These are phyloP conservation scores for Notholithocarpus densiflorus DNA, from an alignment of 306 rosid species.

Conservation along the genomic window DNA sequence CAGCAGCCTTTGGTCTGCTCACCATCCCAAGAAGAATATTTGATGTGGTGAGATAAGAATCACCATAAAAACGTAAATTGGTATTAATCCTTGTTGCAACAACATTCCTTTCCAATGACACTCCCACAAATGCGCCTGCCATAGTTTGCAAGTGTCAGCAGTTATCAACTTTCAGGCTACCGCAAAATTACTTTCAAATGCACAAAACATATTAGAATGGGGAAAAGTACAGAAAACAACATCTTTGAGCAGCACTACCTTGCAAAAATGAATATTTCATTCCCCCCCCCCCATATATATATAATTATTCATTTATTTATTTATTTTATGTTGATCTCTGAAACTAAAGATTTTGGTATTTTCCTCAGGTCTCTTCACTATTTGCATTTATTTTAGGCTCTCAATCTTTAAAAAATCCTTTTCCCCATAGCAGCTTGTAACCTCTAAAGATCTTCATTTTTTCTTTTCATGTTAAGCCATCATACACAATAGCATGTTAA, in stretches of 20 bases:
- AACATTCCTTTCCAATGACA: slow-evolving; percentile 91
- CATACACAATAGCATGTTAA: too few relatives aligned
- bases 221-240: not conserved
- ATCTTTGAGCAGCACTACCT: not conserved
- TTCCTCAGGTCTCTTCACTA: not conserved
- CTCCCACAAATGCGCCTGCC: slow-evolving; percentile 89
- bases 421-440: too few relatives aligned
- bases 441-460: too few relatives aligned
- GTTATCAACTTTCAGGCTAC: slow-evolving; percentile 9
- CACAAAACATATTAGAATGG: not conserved
- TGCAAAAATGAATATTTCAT: not conserved
- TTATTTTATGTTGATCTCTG: too few relatives aligned
- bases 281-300: too few relatives aligned
- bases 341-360: too few relatives aligned
- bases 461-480: too few relatives aligned
- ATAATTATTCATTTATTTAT: too few relatives aligned
- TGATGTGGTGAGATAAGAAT: slow-evolving; percentile 81
- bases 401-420: too few relatives aligned
- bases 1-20: slow-evolving; percentile 86
- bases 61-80: slow-evolving; percentile 81
- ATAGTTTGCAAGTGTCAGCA: slow-evolving; percentile 17
- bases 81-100: slow-evolving; percentile 85
- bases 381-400: not conserved
- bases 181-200: not conserved
- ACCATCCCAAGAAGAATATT: slow-evolving; percentile 80